Evolutionary conservation across 2,329 filamentous ascomycete species (phyloP).

Genomic region (Monosporascus sp.): DNA sequence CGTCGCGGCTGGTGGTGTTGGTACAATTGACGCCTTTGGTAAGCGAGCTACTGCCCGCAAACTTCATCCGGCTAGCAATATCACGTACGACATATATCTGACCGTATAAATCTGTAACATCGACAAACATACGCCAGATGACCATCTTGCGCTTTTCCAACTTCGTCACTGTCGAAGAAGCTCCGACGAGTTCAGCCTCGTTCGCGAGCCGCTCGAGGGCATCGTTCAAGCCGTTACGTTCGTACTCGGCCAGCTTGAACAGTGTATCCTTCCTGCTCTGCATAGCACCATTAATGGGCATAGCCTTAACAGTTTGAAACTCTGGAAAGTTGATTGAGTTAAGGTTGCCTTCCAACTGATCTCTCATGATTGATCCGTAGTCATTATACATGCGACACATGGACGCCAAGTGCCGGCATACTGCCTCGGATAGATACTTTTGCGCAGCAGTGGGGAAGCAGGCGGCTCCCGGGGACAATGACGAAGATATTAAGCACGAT

Average conservation of each 20-base stretch:
- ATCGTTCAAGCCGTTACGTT: background rate
- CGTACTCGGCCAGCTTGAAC: background rate
- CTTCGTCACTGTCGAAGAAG: background rate
- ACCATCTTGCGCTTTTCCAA: slow-evolving; percentile 3
- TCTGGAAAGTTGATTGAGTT: slow-evolving; percentile 29
- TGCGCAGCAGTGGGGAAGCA: background rate
- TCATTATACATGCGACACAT: slow-evolving; percentile 31
- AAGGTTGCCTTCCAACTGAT: slow-evolving; percentile 25
- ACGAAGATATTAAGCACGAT: slow-evolving; percentile 1
- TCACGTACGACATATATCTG: slow-evolving; percentile 10
- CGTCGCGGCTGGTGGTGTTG: too few relatives aligned
- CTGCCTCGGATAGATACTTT: background rate
- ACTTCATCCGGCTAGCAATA: slow-evolving; percentile 2
- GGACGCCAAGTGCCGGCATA: slow-evolving; percentile 17
- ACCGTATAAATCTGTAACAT: slow-evolving; percentile 9
- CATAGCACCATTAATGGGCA: background rate
- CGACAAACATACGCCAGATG: slow-evolving; percentile 5
- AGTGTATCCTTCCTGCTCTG: background rate
- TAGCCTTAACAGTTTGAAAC: slow-evolving; percentile 14
- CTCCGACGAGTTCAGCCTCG: background rate
- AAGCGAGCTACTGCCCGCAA: too few relatives aligned
- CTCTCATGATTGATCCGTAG: slow-evolving; percentile 24
- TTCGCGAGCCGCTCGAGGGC: background rate
- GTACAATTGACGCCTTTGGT: too few relatives aligned
- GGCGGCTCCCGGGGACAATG: background rate